Evolutionary conservation across 2,329 filamentous ascomycete species (phyloP), one percentile per base, ranked within the genome.

Genomic region (Paraphaeosphaeria sporulosa): DNA sequence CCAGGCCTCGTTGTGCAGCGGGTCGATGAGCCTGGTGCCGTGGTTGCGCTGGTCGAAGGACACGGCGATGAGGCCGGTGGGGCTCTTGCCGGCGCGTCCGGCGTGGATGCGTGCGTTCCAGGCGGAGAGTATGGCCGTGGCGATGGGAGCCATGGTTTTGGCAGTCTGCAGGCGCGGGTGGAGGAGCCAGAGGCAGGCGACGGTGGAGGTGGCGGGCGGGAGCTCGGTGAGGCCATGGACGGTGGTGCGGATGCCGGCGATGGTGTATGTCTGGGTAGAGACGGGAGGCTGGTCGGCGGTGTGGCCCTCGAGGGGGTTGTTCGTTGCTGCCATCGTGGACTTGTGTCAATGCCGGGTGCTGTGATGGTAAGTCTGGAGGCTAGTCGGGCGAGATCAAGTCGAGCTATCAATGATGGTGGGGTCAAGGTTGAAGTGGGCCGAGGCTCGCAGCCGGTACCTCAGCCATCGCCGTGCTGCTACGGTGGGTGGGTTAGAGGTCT

Each of bases 11-110:
- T 97, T 98, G 27, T 90, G 88, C 19, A 84, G 67, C 8, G 85
- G 80, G 68, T 89, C 84, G 1, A 94, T 86, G 60, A 88, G 78
- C 57, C 95, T 83, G 2, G 86, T 85, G 27, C 95, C 95, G 78
- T 98, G 95, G 77, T 98, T 98, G 48, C 94, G 87, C 81, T 97
- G 93, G 79, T 98, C 95, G 77, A 97, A 96, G 2, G 90, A 87
- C 13, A 94, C 86, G 2, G 92, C 93, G 52, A 98, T 89, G 43
- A 98, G 79, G 0, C 90, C 91, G 60, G 82, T 80, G 32, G 69
- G 64, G 23, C 48, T 58, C 38, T 72, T 67, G 54, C 64, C 72
- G 51, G 63, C 68, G 36, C 69, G 64, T 34, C 72, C 69, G 15
- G 76, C 66, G 58, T 70, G 68, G 51, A 72, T 76, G 64, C 73